phyloP scores from a whole-genome alignment of 1,139 yeast species.

The Debaryomycetaceae sp. region DNA sequence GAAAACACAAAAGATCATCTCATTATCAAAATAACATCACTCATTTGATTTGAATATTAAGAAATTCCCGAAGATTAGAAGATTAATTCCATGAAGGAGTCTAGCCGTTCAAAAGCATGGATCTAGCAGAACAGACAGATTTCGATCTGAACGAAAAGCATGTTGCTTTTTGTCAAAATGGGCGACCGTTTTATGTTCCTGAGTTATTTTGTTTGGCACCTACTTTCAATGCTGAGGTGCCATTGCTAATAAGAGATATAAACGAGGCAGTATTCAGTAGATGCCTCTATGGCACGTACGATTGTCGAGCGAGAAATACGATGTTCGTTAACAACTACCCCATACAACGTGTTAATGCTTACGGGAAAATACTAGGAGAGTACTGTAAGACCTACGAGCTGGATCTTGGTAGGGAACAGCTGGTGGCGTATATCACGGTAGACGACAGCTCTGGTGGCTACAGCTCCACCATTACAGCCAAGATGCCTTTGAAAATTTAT shows the following conservation, averaged over 20 bases:
- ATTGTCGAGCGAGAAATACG: slow-evolving; percentile 8
- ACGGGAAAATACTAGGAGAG: slow-evolving; percentile 15
- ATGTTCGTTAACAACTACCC: slow-evolving; percentile 17
- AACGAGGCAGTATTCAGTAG: slow-evolving; percentile 6
- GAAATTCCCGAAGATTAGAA: too few species aligned
- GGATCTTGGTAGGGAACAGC: background rate
- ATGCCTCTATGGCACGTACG: slow-evolving; percentile 10
- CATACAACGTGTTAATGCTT: slow-evolving; percentile 9
- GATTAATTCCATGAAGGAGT: too few species aligned
- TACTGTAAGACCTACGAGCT: slow-evolving; percentile 7
- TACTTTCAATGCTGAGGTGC: slow-evolving; percentile 9
- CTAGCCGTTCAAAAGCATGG: background rate
- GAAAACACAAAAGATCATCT: background rate
- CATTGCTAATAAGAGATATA: slow-evolving; percentile 15
- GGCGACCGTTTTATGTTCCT: slow-evolving; percentile 12
- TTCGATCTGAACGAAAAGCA: slow-evolving; percentile 16
- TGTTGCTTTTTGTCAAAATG: slow-evolving; percentile 9
- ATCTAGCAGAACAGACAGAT: slow-evolving; percentile 6
- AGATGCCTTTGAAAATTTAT: slow-evolving; percentile 7
- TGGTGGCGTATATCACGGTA: slow-evolving; percentile 7
- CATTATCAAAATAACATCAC: background rate
- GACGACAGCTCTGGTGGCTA: slow-evolving; percentile 14
- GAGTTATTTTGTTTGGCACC: slow-evolving; percentile 15
- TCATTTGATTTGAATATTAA: too few species aligned
- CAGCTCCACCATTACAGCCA: slow-evolving; percentile 9